These are phyloP conservation scores for Volvox carteri DNA, from an alignment of 163 green algal genomes.

Conservation along the genomic window DNA sequence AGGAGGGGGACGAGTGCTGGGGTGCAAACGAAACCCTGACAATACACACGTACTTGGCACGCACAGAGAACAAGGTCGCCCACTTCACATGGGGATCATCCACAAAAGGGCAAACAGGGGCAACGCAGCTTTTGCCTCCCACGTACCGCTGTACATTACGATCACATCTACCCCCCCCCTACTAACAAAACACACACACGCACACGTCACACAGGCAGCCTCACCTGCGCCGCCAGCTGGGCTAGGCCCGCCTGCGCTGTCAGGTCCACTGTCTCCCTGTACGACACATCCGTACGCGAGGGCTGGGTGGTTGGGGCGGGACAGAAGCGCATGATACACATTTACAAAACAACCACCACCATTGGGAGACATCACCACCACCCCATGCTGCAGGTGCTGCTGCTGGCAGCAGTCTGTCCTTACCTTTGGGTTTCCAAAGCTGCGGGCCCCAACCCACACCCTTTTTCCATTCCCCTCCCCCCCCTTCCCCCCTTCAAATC, in stretches of 20 bases:
- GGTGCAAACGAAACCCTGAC: too few relatives aligned
- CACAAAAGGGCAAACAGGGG: too few relatives aligned
- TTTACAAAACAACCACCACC: neutral
- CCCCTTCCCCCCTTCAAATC: neutral
- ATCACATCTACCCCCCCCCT: neutral
- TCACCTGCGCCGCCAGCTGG: constrained; percentile 40
- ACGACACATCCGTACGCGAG: neutral
- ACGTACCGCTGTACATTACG: too few relatives aligned
- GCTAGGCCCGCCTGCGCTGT: constrained; percentile 52
- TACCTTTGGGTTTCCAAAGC: neutral
- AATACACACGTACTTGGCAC: too few relatives aligned
- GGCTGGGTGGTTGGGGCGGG: too few relatives aligned
- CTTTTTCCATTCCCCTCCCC: neutral
- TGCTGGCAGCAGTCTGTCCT: neutral
- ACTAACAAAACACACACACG: neutral
- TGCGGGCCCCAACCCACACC: too few relatives aligned
- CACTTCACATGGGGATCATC: too few relatives aligned
- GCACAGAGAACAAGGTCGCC: too few relatives aligned
- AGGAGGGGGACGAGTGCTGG: neutral
- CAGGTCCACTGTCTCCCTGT: constrained; percentile 64
- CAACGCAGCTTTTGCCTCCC: too few relatives aligned
- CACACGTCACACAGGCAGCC: neutral
- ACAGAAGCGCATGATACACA: too few relatives aligned
- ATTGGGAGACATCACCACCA: neutral
- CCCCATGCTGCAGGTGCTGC: neutral